A percentile compares a stretch with the other conserved stretches of the same genome.
Evolutionary conservation across 1,284 basidiomycete species (phyloP).

Genomic region (Lentinula novae-zelandiae): DNA sequence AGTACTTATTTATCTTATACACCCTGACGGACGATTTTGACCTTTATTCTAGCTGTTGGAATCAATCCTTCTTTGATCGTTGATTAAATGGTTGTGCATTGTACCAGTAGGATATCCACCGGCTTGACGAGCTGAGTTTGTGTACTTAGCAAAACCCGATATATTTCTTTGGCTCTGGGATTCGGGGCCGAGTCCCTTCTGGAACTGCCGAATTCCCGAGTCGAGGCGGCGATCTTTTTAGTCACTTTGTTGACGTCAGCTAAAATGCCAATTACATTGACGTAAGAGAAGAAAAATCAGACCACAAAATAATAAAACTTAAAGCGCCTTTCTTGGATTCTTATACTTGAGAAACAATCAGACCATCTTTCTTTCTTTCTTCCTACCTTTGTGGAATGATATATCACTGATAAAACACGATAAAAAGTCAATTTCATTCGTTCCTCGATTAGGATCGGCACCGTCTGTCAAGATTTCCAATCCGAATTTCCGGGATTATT

Average conservation of each 20-base stretch:
- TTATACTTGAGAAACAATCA: not conserved
- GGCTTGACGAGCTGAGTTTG: too few species aligned
- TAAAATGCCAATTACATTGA: not conserved
- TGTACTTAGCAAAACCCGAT: too few species aligned
- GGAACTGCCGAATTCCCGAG: not conserved
- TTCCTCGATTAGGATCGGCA: not conserved
- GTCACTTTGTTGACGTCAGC: not conserved
- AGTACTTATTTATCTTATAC: not conserved
- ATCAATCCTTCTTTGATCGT: slow-evolving; percentile 7
- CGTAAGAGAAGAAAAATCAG: not conserved
- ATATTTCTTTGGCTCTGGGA: too few species aligned
- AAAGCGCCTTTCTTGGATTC: not conserved
- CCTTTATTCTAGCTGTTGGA: slow-evolving; percentile 6
- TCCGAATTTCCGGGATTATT: not conserved
- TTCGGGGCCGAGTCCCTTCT: not conserved
- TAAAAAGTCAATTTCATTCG: too few species aligned
- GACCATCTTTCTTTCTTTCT: not conserved
- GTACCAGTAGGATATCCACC: too few species aligned
- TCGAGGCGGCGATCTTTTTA: not conserved
- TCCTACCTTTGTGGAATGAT: not conserved
- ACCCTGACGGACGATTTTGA: not conserved
- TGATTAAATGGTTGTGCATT: not conserved
- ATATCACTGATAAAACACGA: not conserved
- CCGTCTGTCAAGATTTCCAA: not conserved
- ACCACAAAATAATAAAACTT: not conserved